Percentiles rank a stretch among this genome's conserved stretches.
phyloP scores from a whole-genome alignment of 225 moss, liverwort and hornwort genomes.

The Ulota crispa region DNA sequence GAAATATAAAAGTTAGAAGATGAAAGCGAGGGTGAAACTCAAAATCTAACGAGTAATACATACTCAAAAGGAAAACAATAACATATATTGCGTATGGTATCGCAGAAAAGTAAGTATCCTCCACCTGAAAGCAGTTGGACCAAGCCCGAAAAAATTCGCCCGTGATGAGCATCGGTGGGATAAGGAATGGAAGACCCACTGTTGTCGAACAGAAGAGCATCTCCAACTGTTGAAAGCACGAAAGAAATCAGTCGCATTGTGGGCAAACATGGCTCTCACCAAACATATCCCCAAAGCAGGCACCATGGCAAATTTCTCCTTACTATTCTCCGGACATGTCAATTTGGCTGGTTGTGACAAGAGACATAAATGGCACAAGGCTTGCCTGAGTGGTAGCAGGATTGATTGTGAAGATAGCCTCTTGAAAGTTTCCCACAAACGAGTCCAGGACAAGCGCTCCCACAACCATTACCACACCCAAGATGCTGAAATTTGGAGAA shows the following conservation, averaged over 20 bases:
- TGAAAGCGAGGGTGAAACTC: background rate
- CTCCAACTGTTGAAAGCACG: constrained; percentile 60
- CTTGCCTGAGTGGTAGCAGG: constrained; percentile 80
- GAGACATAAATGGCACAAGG: background rate
- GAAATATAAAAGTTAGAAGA: background rate
- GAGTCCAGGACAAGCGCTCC: constrained; percentile 76
- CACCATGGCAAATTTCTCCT: background rate
- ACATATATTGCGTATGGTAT: background rate
- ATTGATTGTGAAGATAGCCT: constrained; percentile 75
- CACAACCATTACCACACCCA: constrained; percentile 82
- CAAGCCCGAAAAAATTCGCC: constrained; percentile 77
- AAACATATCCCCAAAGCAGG: background rate
- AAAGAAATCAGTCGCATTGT: background rate
- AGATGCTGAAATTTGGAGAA: constrained; percentile 77
- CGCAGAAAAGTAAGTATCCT: background rate
- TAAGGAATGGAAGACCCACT: constrained; percentile 77
- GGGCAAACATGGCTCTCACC: no score
- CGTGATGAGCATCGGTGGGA: constrained; percentile 86
- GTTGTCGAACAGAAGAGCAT: constrained; percentile 86
- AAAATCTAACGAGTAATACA: background rate
- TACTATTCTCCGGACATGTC: background rate
- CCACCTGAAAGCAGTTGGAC: constrained; percentile 63
- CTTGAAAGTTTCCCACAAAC: constrained; percentile 81
- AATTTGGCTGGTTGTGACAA: background rate
- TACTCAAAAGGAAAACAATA: background rate